These are phyloP conservation scores for Phytopythium aichiense DNA, from an alignment of 352 stramenopile genomes.

Conservation along the genomic window DNA sequence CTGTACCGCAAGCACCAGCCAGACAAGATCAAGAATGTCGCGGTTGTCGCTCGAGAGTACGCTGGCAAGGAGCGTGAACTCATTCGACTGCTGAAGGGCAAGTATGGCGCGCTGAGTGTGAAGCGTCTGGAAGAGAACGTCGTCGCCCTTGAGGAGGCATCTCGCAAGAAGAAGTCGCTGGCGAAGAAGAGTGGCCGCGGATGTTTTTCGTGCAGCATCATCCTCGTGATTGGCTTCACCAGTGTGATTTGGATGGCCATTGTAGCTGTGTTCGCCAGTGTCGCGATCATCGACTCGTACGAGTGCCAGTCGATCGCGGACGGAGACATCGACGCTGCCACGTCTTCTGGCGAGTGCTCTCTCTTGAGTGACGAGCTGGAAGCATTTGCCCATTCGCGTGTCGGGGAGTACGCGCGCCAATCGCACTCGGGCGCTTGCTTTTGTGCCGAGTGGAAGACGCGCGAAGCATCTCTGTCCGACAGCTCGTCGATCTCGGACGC, in stretches of 20 bases:
- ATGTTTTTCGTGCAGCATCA: conserved; percentile 22
- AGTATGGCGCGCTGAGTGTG: conserved; percentile 73
- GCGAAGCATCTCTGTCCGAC: conserved; percentile 22
- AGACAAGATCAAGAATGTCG: conserved; percentile 64
- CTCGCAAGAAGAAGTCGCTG: conserved; percentile 5
- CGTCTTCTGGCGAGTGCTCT: conserved; percentile 15
- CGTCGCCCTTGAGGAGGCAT: conserved; percentile 26
- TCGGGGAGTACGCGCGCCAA: conserved; percentile 23
- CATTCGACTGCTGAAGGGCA: conserved; percentile 48
- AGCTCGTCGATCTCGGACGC: conserved; percentile 14
- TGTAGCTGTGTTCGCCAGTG: conserved; percentile 23
- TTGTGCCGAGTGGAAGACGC: conserved; percentile 38
- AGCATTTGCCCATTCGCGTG: conserved; percentile 22
- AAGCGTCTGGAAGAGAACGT: conserved; percentile 68
- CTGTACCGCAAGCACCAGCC: conserved; percentile 78
- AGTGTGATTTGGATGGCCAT: conserved; percentile 17
- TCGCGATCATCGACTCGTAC: conserved; percentile 31
- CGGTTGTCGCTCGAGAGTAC: conserved; percentile 50
- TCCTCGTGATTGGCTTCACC: conserved; percentile 15
- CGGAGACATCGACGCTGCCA: conserved; percentile 16
- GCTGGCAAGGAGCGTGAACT: conserved; percentile 65
- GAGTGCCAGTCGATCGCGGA: conserved; percentile 20
- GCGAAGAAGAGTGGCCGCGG: conserved; percentile 18
- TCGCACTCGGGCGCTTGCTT: conserved; percentile 33
- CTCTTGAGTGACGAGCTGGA: conserved; percentile 26